Evolutionary conservation across 805 yeast species (phyloP), one percentile per base, ranked within the genome.

Genomic region (Candida chilensis): DNA sequence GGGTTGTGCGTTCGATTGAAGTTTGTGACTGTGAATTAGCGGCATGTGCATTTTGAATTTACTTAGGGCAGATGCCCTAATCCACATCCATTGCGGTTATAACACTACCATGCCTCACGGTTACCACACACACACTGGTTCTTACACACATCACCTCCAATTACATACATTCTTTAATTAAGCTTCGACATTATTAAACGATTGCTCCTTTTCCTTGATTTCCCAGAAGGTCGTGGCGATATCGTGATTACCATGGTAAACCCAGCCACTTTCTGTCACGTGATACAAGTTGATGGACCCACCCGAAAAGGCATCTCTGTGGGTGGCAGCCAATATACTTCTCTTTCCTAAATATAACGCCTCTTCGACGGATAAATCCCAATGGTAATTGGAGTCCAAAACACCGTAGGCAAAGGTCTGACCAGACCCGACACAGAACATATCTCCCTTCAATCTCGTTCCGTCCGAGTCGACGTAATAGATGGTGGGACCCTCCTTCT

Each of bases 351-450:
- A 68, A 47, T 83, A 83, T 39, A 92, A 69, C 3, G 97, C 97
- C 39, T 92, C 97, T 39, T 92, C 97, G 3, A 84, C 90, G 2
- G 85, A 54, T 38, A 92, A 60, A 49, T 92, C 96, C 95, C 96
- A 87, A 45, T 70, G 73, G 60, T 86, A 84, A 45, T 84, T 88
- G 20, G 95, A 75, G 54, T 92, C 98, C 41, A 92, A 67, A 15
- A 92, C 98, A 69, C 98, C 98, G 50, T 92, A 92, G 7, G 98
- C 98, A 60, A 92, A 92, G 2, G 98, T 92, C 64, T 92, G 98
- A 59, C 98, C 98, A 2, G 97, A 90, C 28, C 98, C 98, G 19
- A 92, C 98, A 66, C 96, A 86, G 60, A 92, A 92, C 40, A 88
- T 45, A 50, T 90, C 95, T 33, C 98, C 98, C 53, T 85, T 79